Evolutionary conservation across 768 basidiomycete species (phyloP).

Genomic region (Leccinum fibrillosum): DNA sequence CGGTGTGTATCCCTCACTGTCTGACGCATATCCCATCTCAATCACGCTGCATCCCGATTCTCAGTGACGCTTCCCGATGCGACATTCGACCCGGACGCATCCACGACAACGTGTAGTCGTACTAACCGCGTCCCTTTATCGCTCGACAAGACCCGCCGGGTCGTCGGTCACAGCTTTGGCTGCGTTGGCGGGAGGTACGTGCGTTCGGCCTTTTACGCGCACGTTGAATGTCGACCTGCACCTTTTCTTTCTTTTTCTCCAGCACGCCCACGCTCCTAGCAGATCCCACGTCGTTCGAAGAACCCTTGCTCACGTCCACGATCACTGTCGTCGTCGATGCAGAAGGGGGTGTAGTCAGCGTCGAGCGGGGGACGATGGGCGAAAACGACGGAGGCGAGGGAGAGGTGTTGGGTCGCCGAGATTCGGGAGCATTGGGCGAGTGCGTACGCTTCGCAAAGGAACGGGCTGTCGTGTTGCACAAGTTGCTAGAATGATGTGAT

Average conservation of each 20-base stretch:
- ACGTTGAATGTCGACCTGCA: not conserved
- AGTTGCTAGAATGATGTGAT: constrained; percentile 18
- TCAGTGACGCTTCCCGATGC: constrained; percentile 72
- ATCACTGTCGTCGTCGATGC: constrained; percentile 62
- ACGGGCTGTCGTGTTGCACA: constrained; percentile 22
- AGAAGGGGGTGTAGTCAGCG: constrained; percentile 19
- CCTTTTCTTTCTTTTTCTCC: not conserved
- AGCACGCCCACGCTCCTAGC: constrained; percentile 53
- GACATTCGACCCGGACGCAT: constrained; percentile 63
- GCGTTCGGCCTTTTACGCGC: not conserved
- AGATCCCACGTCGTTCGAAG: constrained; percentile 90
- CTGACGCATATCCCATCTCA: not conserved
- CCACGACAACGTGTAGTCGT: constrained; percentile 60
- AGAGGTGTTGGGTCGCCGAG: not conserved
- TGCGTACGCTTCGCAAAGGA: constrained; percentile 21
- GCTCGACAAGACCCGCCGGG: constrained; percentile 28
- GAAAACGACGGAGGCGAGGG: constrained; percentile 17
- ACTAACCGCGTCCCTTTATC: constrained; percentile 43
- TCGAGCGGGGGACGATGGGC: constrained; percentile 24
- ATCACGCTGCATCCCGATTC: not conserved
- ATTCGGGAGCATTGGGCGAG: constrained; percentile 12
- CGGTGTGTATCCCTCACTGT: constrained; percentile 48
- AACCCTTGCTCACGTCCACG: constrained; percentile 74
- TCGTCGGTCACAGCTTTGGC: constrained; percentile 24
- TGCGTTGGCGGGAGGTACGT: constrained; percentile 23